Base-by-base conservation (phyloP, 2,329 filamentous ascomycete genomes). In the Pseudodiploospora longispora region DNA sequence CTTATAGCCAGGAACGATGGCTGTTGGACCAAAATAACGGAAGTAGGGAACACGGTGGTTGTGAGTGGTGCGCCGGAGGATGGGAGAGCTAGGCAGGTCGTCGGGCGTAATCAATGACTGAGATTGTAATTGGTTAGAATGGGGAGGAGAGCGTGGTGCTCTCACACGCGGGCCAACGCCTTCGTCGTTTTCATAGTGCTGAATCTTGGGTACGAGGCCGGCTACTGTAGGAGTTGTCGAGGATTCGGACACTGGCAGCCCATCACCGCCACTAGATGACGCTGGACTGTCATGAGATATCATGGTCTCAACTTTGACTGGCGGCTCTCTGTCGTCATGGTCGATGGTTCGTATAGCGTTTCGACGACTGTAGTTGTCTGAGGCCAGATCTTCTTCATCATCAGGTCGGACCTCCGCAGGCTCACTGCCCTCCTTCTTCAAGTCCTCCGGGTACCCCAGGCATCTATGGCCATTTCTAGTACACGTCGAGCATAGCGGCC, bases 1-100 rank as follows among this genome's bases (percentile, higher is more conserved):
- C 64, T 94, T 94, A 67, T 89, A 94, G 27, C 88, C 88, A 1
- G 88, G 88, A 42, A 93, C 87, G 57, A 95, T 95, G 50, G 88
- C 89, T 1, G 89, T 95, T 0, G 87, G 87, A 0, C 88, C 89
- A 59, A 95, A 93, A 63, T 93, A 95, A 48, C 89, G 75, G 56
- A 95, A 95, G 60, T 93, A 95, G 0, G 88, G 88, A 50, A 95
- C 86, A 43, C 83, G 76, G 56, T 84, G 70, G 48, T 76, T 70
- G 59, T 76, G 71, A 30, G 68, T 62, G 53, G 31, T 10, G 19
- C 76, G 69, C 49, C 76, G 67, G 40, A 72, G 63, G 8, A 66
- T 55, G 1, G 72, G 71, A 27, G 73, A 76, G 29, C 62, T 50
- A 10, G 55, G 52, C 3, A 48, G 36, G 33, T 59, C 57, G 36